phyloP scores from a whole-genome alignment of 108 stramenopile species.

The Pseudonitzschia pungens region DNA sequence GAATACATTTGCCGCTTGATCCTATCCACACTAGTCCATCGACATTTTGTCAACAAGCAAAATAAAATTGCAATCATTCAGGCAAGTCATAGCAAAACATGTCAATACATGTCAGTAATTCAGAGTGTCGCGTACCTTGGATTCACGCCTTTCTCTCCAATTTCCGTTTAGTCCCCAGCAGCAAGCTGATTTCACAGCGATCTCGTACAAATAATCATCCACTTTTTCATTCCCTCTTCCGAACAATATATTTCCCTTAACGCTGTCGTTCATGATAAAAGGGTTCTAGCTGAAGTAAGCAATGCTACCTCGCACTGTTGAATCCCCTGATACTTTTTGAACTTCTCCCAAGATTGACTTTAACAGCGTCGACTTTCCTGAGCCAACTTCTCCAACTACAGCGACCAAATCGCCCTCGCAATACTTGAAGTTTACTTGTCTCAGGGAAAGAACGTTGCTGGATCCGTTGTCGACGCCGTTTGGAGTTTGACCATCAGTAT shows the following conservation, averaged over 20 bases:
- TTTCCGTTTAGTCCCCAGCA: slow-evolving; percentile 91
- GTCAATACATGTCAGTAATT: too few relatives aligned
- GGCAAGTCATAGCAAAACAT: too few relatives aligned
- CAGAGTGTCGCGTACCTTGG: slow-evolving; percentile 7
- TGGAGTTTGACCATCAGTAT: slow-evolving; percentile 4
- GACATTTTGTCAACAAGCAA: too few relatives aligned
- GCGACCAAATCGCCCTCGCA: slow-evolving; percentile 75
- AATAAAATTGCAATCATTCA: too few relatives aligned
- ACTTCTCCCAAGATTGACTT: slow-evolving; percentile 83
- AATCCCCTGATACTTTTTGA: slow-evolving; percentile 47
- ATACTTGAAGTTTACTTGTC: slow-evolving; percentile 54
- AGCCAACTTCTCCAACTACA: slow-evolving; percentile 84
- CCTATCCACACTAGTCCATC: too few relatives aligned
- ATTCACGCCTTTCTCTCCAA: slow-evolving; percentile 81
- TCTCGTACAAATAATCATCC: slow-evolving; percentile 68
- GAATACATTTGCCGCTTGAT: too few relatives aligned
- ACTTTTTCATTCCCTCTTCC: slow-evolving; percentile 24
- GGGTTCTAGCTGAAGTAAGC: slow-evolving; percentile 72
- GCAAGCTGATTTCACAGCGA: slow-evolving; percentile 64
- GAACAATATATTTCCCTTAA: slow-evolving; percentile 51
- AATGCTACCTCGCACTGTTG: slow-evolving; percentile 46
- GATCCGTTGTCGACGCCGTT: not conserved
- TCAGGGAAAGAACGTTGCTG: slow-evolving; percentile 49
- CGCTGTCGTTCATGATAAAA: slow-evolving; percentile 92
- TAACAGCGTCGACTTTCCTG: slow-evolving; percentile 86